These are phyloP conservation scores for Dictyophora rubrovolvata DNA, from an alignment of 768 basidiomycete species.

Conservation along the genomic window DNA sequence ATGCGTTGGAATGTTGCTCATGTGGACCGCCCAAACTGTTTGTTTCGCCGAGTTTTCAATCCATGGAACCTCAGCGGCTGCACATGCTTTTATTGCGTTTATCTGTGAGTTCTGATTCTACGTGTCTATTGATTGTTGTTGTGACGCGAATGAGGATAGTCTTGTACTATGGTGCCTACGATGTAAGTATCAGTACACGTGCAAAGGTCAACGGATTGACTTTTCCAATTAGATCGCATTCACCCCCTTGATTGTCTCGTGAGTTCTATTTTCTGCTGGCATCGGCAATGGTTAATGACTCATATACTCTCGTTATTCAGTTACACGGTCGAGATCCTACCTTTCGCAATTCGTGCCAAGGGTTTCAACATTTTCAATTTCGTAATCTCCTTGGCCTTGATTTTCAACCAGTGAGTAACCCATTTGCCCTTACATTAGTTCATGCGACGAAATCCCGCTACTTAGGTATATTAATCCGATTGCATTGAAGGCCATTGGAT, in stretches of 20 bases:
- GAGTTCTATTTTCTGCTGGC: neutral
- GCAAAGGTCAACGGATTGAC: conserved; percentile 1
- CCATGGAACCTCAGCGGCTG: conserved; percentile 16
- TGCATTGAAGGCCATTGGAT: conserved; percentile 21
- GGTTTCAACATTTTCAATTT: conserved; percentile 30
- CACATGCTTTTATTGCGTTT: conserved; percentile 21
- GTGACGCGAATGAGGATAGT: neutral
- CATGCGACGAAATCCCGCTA: neutral
- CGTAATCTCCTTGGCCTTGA: conserved; percentile 26
- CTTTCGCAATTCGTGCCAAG: conserved; percentile 32
- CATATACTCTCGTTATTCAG: conserved; percentile 22
- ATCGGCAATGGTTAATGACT: neutral
- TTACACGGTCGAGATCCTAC: conserved; percentile 35
- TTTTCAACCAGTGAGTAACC: conserved; percentile 26
- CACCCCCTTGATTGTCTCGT: conserved; percentile 27
- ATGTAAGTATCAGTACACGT: neutral
- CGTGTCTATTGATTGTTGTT: neutral
- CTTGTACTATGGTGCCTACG: conserved; percentile 20
- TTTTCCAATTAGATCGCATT: conserved; percentile 19
- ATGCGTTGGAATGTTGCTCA: conserved; percentile 20
- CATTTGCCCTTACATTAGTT: neutral
- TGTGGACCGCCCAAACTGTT: conserved; percentile 17
- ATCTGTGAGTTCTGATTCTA: conserved; percentile 14
- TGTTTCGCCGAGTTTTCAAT: conserved; percentile 13
- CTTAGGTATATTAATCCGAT: conserved; percentile 28